phyloP scores from a whole-genome alignment of 257 asterid species.

The Primulina tabacum region DNA sequence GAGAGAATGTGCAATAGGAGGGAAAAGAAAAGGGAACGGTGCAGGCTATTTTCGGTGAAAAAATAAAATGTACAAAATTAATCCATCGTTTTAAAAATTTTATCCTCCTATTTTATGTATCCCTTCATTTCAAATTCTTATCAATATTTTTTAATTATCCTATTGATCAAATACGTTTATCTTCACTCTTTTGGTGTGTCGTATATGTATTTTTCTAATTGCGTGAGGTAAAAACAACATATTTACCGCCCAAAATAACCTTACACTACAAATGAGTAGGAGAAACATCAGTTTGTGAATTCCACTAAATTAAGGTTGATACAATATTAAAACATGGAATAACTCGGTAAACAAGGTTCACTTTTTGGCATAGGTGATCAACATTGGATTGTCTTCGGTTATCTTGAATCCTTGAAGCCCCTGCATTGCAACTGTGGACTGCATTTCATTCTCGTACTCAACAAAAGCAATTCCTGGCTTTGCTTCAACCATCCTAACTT shows the following conservation, averaged over 20 bases:
- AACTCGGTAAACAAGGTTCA: constrained; percentile 22
- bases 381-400: constrained; percentile 71
- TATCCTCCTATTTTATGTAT: too few relatives aligned
- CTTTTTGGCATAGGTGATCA: constrained; percentile 89
- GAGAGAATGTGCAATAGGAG: too few relatives aligned
- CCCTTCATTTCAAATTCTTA: too few relatives aligned
- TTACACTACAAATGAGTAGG: neutral
- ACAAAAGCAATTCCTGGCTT: constrained; percentile 97
- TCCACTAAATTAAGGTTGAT: neutral
- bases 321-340: neutral
- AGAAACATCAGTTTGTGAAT: neutral
- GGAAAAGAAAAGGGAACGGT: too few relatives aligned
- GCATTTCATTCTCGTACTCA: constrained; percentile 90
- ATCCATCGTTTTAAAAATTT: too few relatives aligned
- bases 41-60: too few relatives aligned
- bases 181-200: neutral
- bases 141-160: too few relatives aligned
- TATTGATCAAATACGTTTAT: too few relatives aligned
- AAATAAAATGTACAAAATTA: too few relatives aligned
- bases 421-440: constrained; percentile 86
- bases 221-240: neutral
- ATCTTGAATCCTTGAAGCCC: constrained; percentile 87
- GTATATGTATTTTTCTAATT: too few relatives aligned
- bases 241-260: neutral
- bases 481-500: constrained; percentile 92